Evolutionary conservation across 2,329 filamentous ascomycete species (phyloP).

Genomic region (Fusarium denticulatum): DNA sequence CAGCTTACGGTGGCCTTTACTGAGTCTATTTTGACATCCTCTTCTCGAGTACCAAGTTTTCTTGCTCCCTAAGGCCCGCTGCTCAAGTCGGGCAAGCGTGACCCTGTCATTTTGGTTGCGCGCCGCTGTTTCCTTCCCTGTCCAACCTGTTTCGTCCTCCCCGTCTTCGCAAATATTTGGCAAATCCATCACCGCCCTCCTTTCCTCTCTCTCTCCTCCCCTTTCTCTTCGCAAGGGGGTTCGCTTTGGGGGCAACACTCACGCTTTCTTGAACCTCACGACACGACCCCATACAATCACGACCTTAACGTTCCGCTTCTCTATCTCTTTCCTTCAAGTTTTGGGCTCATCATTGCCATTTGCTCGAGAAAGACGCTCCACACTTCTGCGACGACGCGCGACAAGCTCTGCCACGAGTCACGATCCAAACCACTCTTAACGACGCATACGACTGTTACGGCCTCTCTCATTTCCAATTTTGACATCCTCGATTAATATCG

Average conservation of each 20-base stretch:
- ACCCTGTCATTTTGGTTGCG: slow-evolving; percentile 34
- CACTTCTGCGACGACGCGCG: slow-evolving; percentile 38
- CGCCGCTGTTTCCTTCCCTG: slow-evolving; percentile 26
- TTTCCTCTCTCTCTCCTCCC: slow-evolving; percentile 17
- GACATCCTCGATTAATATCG: slow-evolving; percentile 1
- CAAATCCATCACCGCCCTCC: slow-evolving; percentile 28
- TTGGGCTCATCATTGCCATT: slow-evolving; percentile 17
- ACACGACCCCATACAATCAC: slow-evolving; percentile 25
- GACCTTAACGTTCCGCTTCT: slow-evolving; percentile 5
- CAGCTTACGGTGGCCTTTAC: accelerated
- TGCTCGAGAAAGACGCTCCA: slow-evolving; percentile 28
- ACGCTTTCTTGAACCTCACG: slow-evolving; percentile 30
- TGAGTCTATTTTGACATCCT: accelerated
- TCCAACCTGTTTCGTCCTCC: slow-evolving; percentile 6
- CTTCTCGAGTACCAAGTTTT: accelerated
- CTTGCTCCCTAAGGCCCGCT: not conserved
- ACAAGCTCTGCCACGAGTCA: slow-evolving; percentile 34
- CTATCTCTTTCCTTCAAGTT: slow-evolving; percentile 15
- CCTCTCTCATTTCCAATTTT: slow-evolving; percentile 22
- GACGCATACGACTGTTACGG: slow-evolving; percentile 45
- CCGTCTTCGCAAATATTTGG: slow-evolving; percentile 32
- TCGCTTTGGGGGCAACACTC: slow-evolving; percentile 27
- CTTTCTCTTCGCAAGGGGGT: slow-evolving; percentile 26
- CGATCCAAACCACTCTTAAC: slow-evolving; percentile 37
- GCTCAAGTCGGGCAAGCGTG: slow-evolving; percentile 34